These are phyloP conservation scores for Neurospora tetrasperma DNA, from an alignment of 495 filamentous ascomycete species.

Conservation along the genomic window DNA sequence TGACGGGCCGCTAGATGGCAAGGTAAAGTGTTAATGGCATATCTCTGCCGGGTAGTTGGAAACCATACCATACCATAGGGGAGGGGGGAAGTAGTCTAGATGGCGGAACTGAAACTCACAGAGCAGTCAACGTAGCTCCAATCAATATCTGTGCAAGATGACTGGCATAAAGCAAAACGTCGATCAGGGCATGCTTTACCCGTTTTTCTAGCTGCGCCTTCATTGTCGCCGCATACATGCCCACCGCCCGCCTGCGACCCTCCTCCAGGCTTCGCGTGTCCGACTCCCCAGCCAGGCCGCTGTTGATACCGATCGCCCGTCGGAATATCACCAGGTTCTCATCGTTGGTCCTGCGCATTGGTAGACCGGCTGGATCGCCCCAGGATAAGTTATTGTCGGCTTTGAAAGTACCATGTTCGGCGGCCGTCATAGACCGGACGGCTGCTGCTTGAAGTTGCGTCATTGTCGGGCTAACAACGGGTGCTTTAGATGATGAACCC, in stretches of 20 bases:
- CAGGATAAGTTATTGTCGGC: conserved; percentile 21
- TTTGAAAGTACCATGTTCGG: not conserved
- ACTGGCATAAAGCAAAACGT: conserved; percentile 25
- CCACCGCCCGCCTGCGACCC: conserved; percentile 25
- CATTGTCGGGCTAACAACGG: not conserved
- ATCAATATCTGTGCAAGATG: conserved; percentile 36
- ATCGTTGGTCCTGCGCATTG: conserved; percentile 29
- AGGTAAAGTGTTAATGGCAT: not conserved
- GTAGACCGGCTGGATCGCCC: conserved; percentile 31
- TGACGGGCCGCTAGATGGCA: conserved; percentile 21
- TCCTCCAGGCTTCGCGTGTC: conserved; percentile 25
- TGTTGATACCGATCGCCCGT: conserved; percentile 34
- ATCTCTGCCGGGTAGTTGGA: no score
- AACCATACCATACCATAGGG: no score
- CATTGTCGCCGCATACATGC: conserved; percentile 29
- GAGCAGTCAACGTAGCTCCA: conserved; percentile 35
- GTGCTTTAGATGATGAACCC: not conserved
- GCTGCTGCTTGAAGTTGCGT: not conserved
- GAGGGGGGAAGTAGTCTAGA: not conserved
- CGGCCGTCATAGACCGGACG: not conserved
- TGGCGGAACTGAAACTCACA: conserved; percentile 8
- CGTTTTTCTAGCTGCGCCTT: conserved; percentile 19
- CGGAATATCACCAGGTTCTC: conserved; percentile 37
- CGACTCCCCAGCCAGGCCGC: conserved; percentile 6
- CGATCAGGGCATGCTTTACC: conserved; percentile 16